A percentile compares a stretch with the other conserved stretches of the same genome.
Conservation (phyloP, 1,139 yeast genomes). For the Blastobotrys elegans region DNA sequence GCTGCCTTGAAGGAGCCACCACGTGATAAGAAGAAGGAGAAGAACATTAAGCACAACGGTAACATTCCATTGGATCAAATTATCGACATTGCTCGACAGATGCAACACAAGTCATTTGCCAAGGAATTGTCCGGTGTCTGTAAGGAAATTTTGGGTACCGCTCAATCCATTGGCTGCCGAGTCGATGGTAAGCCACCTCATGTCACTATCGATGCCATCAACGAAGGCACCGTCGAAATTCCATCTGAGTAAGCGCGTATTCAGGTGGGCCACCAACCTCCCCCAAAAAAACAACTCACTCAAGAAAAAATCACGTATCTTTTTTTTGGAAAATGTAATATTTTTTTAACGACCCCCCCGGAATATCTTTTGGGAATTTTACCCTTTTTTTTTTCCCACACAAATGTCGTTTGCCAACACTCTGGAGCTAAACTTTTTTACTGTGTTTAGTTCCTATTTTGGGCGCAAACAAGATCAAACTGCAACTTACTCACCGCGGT, state of each 20-base stretch:
- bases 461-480: conserved; percentile 82
- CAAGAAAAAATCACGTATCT: neutral
- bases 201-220: conserved; percentile 95
- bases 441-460: conserved; percentile 74
- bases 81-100: conserved; percentile 94
- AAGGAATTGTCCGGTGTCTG: conserved; percentile 94
- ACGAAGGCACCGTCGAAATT: conserved; percentile 93
- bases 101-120: conserved; percentile 98
- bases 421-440: conserved; percentile 62
- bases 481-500: conserved; percentile 73
- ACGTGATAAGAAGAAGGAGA: conserved; percentile 99
- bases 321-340: conserved; percentile 10
- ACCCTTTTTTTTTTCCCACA: conserved; percentile 13
- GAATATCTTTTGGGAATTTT: conserved; percentile 5
- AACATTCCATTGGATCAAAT: conserved; percentile 97
- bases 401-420: conserved; percentile 72
- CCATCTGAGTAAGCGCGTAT: conserved; percentile 9
- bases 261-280: neutral
- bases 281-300: neutral
- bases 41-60: conserved; percentile 99
- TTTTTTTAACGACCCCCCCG: conserved; percentile 9
- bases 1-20: conserved; percentile 99
- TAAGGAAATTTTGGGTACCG: conserved; percentile 99
- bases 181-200: conserved; percentile 99
- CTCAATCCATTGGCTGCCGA: conserved; percentile 98